Evolutionary conservation across 371 early-diverging fungal genomes (phyloP).

Genomic region (Capillidium heterosporum): DNA sequence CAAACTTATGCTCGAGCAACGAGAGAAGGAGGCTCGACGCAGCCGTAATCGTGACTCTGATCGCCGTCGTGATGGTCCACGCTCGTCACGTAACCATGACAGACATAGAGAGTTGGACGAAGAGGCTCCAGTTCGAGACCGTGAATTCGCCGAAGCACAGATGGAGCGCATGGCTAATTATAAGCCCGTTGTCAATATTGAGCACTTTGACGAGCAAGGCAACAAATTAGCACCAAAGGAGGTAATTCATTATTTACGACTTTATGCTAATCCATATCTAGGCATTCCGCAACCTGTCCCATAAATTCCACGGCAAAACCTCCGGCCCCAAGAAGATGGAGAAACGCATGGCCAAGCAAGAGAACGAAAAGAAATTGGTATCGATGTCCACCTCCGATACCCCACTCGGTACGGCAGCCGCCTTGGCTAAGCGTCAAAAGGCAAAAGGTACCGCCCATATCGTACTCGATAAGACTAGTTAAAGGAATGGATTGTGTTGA

Average conservation of each 20-base stretch:
- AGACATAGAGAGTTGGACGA: constrained; percentile 4
- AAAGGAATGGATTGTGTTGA: too few species aligned
- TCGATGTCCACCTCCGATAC: constrained; percentile 59
- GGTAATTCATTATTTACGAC: constrained; percentile 13
- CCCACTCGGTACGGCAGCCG: constrained; percentile 55
- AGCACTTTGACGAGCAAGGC: constrained; percentile 79
- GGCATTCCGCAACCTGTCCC: constrained; percentile 81
- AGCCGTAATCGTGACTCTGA: constrained; percentile 26
- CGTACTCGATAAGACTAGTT: constrained; percentile 27
- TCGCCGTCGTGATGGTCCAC: constrained; percentile 7
- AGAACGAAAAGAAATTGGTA: constrained; percentile 57
- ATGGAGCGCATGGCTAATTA: constrained; percentile 77
- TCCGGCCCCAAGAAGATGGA: constrained; percentile 91
- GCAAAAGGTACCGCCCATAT: constrained; percentile 56
- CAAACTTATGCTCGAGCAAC: constrained; percentile 48
- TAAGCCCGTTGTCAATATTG: constrained; percentile 73
- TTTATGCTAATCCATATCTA: constrained; percentile 9
- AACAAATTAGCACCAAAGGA: constrained; percentile 65
- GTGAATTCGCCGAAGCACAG: constrained; percentile 44
- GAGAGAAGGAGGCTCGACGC: constrained; percentile 26
- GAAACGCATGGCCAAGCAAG: constrained; percentile 59
- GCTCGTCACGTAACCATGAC: too few species aligned
- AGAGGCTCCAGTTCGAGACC: constrained; percentile 26
- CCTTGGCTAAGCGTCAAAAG: constrained; percentile 56
- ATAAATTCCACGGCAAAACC: constrained; percentile 88